Percentiles rank a stretch among this genome's conserved stretches.
Conservation (phyloP, 306 rosid species). For the Oxytropis ochrocephala region DNA sequence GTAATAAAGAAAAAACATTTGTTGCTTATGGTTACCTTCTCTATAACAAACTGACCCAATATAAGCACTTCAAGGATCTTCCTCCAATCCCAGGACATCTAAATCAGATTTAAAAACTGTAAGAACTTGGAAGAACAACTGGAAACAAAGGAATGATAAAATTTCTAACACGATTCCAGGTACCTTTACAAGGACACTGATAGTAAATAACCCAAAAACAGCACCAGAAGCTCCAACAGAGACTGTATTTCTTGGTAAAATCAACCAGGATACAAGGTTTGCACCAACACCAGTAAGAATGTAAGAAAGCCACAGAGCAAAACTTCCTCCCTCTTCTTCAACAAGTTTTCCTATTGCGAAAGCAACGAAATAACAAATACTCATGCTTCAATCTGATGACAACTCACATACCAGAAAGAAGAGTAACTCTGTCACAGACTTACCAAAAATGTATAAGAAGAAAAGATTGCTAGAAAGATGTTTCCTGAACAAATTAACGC, state of each 20-base stretch:
- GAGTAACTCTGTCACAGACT: conserved; percentile 45
- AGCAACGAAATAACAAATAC: background rate
- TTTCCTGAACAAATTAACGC: conserved; percentile 56
- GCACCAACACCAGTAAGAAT: conserved; percentile 90
- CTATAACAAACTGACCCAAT: conserved; percentile 89
- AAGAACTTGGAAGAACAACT: conserved; percentile 1
- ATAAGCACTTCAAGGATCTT: conserved; percentile 97
- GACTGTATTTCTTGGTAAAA: conserved; percentile 84
- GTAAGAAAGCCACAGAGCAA: conserved; percentile 88
- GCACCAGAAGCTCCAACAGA: conserved; percentile 99
- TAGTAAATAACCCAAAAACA: conserved; percentile 83
- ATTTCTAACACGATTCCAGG: background rate
- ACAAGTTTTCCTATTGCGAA: conserved; percentile 69
- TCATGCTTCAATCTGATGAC: conserved; percentile 1
- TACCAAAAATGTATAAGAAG: conserved; percentile 93
- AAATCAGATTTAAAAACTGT: conserved; percentile 8
- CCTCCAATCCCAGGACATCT: conserved; percentile 99
- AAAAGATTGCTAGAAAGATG: conserved; percentile 98
- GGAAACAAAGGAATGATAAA: background rate
- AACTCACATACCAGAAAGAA: conserved; percentile 12
- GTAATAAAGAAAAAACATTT: background rate
- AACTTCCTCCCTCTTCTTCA: conserved; percentile 98
- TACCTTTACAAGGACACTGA: conserved; percentile 93
- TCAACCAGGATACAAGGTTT: conserved; percentile 87
- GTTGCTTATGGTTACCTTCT: conserved; percentile 52